Evolutionary conservation across 176 grass and related monocot genomes (phyloP).

Genomic region (Phyllostachys edulis): DNA sequence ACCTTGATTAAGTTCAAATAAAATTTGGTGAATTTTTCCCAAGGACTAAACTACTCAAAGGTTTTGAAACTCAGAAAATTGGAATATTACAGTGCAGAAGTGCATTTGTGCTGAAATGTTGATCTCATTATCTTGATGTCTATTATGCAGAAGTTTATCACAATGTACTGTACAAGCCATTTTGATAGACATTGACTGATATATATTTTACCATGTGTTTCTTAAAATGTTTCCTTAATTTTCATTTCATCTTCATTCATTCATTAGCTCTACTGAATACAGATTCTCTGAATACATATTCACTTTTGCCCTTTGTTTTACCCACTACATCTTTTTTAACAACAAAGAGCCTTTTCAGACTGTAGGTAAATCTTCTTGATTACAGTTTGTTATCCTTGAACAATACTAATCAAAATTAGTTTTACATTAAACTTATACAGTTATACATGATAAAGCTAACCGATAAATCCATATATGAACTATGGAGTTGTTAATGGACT

Average conservation of each 20-base stretch:
- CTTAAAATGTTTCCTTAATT: neutral
- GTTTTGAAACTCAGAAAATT: no score
- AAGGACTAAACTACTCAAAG: no score
- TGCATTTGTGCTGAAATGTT: neutral
- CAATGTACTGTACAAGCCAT: neutral
- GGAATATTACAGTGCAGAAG: neutral
- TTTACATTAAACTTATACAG: neutral
- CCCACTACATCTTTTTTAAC: neutral
- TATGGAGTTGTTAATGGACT: slow-evolving; percentile 30
- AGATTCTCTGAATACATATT: neutral
- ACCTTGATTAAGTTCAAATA: no score
- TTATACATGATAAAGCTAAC: neutral
- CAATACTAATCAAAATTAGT: neutral
- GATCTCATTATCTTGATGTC: no score
- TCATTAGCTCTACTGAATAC: neutral
- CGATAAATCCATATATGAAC: neutral
- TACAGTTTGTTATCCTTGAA: neutral
- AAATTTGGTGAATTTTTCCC: no score
- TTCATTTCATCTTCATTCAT: neutral
- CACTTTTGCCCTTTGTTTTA: neutral
- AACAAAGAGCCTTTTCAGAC: neutral
- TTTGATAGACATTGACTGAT: slow-evolving; percentile 17
- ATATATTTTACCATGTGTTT: neutral
- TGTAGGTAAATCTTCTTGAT: neutral
- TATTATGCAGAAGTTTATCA: neutral